Percentiles rank a stretch among this genome's conserved stretches.
These are phyloP conservation scores for Claviceps arundinis DNA, from an alignment of 2,329 filamentous ascomycete genomes.

Conservation along the genomic window DNA sequence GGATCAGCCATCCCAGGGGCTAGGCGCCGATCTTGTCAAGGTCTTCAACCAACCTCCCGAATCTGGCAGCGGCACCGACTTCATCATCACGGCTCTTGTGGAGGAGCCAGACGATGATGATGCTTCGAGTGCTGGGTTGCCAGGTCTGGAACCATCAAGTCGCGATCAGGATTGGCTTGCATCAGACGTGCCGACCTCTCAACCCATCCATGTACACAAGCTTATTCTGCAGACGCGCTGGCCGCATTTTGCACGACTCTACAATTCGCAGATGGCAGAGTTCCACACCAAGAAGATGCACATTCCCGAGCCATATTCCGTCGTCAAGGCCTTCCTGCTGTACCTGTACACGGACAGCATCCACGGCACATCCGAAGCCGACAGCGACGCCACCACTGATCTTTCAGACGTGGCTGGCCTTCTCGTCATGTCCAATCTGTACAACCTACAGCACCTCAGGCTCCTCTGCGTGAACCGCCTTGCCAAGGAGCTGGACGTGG, in stretches of 20 bases:
- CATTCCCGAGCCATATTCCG: conserved; percentile 88
- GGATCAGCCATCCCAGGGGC: conserved; percentile 47
- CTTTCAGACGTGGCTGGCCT: conserved; percentile 84
- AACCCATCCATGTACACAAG: conserved; percentile 85
- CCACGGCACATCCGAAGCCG: conserved; percentile 34
- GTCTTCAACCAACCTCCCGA: conserved; percentile 83
- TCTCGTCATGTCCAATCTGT: conserved; percentile 94
- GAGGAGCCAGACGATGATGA: conserved; percentile 63
- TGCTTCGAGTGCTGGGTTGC: conserved; percentile 36
- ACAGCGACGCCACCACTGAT: conserved; percentile 58
- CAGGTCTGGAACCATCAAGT: conserved; percentile 29
- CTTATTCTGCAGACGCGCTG: conserved; percentile 89
- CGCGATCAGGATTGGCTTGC: conserved; percentile 43
- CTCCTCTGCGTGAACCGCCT: conserved; percentile 84
- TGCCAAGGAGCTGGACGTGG: conserved; percentile 80
- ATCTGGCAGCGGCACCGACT: conserved; percentile 75
- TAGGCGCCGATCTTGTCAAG: conserved; percentile 73
- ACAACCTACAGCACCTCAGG: conserved; percentile 88
- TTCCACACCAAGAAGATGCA: conserved; percentile 97
- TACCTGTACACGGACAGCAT: conserved; percentile 97
- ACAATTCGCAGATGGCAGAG: conserved; percentile 89
- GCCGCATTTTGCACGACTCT: conserved; percentile 90
- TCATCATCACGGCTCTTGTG: conserved; percentile 77
- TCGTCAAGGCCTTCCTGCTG: conserved; percentile 88
- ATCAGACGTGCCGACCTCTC: conserved; percentile 53